These are phyloP conservation scores for Pythium dissimile DNA, from an alignment of 352 stramenopile genomes.

Conservation along the genomic window DNA sequence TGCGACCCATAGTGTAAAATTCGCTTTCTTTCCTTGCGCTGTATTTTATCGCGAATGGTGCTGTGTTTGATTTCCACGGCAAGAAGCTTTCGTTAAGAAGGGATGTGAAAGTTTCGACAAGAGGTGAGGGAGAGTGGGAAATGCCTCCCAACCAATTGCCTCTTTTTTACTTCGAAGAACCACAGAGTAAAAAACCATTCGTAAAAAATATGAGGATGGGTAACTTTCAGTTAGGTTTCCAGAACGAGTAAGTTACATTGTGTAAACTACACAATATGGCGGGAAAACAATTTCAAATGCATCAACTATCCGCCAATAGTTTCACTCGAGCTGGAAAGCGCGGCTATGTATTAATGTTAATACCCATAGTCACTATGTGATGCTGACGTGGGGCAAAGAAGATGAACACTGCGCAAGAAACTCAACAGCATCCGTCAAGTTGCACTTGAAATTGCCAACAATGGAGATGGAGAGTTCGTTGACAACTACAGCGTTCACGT, in stretches of 20 bases:
- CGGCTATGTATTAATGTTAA: no score
- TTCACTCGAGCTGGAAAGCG: no score
- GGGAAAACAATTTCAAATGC: conserved; percentile 26
- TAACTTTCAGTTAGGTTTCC: conserved; percentile 22
- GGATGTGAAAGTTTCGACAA: conserved; percentile 9
- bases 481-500: conserved; percentile 74
- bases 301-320: no score
- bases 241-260: conserved; percentile 14
- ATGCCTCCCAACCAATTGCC: not conserved
- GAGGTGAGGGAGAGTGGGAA: not conserved
- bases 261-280: conserved; percentile 29
- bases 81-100: conserved; percentile 5
- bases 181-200: conserved; percentile 14
- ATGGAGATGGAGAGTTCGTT: conserved; percentile 49
- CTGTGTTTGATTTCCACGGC: conserved; percentile 15
- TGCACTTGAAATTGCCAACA: conserved; percentile 31
- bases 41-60: conserved; percentile 21
- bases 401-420: conserved; percentile 26
- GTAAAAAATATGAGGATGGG: conserved; percentile 25
- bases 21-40: conserved; percentile 25
- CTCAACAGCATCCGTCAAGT: conserved; percentile 33
- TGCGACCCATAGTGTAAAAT: conserved; percentile 71
- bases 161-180: conserved; percentile 29
- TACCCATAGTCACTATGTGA: no score
- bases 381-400: no score